phyloP scores from a whole-genome alignment of 2,329 filamentous ascomycete genomes.

The Colletotrichum theobromicola region DNA sequence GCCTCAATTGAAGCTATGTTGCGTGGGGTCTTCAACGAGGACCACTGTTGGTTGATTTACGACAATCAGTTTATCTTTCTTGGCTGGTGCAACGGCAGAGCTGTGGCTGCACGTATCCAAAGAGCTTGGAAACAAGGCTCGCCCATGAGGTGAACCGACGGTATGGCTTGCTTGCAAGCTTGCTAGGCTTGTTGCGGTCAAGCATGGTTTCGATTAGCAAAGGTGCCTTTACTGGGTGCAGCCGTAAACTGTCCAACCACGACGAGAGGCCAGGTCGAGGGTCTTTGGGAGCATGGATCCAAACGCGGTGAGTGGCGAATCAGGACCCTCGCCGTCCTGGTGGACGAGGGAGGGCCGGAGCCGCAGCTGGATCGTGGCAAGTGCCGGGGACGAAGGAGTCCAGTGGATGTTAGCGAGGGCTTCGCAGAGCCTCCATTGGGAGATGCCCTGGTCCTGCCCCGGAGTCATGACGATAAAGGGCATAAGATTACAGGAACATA shows the following conservation, averaged over 20 bases:
- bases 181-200: constrained; percentile 10
- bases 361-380: background rate
- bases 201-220: constrained; percentile 1
- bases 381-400: background rate
- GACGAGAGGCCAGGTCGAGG: constrained; percentile 8
- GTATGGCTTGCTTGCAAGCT: background rate
- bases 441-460: background rate
- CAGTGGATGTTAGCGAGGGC: background rate
- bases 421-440: background rate
- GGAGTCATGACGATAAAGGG: background rate
- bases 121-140: background rate
- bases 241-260: constrained; percentile 50
- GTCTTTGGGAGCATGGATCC: background rate
- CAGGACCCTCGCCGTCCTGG: background rate
- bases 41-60: constrained; percentile 22
- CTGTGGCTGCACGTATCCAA: constrained; percentile 19
- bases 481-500: background rate
- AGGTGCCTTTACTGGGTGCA: background rate
- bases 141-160: background rate
- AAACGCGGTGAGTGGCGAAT: constrained; percentile 28
- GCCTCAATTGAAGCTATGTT: background rate
- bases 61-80: constrained; percentile 21
- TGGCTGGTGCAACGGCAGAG: constrained; percentile 21
- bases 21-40: background rate
- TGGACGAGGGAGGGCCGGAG: background rate